Evolutionary conservation across 2,329 filamentous ascomycete species (phyloP).

Genomic region (Paecilomyces variotii): DNA sequence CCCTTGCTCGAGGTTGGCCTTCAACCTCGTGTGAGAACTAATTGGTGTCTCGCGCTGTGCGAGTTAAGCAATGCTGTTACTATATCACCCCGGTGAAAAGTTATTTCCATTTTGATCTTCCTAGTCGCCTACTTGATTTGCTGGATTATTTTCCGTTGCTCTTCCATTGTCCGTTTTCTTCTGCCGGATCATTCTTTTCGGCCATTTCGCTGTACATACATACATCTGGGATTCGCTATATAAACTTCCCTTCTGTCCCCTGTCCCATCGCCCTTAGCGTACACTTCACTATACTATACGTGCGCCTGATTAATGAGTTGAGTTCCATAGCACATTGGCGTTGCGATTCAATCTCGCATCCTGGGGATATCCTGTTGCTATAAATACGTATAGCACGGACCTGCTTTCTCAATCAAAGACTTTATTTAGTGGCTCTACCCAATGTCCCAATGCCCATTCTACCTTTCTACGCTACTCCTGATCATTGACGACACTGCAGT

Average conservation of each 20-base stretch:
- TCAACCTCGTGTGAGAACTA: background rate
- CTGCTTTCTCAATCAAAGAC: background rate
- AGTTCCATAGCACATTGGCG: background rate
- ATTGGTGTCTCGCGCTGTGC: background rate
- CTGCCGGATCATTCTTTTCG: background rate
- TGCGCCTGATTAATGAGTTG: background rate
- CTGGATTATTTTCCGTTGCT: background rate
- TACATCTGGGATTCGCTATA: background rate
- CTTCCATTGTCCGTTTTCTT: background rate
- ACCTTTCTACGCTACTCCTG: conserved; percentile 1
- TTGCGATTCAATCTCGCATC: background rate
- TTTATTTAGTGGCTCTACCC: background rate
- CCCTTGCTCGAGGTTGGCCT: background rate
- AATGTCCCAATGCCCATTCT: background rate
- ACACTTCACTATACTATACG: background rate
- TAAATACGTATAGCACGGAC: background rate
- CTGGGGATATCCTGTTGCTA: background rate
- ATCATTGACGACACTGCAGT: conserved; percentile 1
- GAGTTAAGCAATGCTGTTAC: background rate
- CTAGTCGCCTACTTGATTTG: background rate
- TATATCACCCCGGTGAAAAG: background rate
- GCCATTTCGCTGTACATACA: background rate
- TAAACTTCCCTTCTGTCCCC: background rate
- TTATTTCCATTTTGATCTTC: background rate
- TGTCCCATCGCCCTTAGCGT: background rate